Conservation (phyloP, 225 moss, liverwort and hornwort genomes). For the Straminergon stramineum region DNA sequence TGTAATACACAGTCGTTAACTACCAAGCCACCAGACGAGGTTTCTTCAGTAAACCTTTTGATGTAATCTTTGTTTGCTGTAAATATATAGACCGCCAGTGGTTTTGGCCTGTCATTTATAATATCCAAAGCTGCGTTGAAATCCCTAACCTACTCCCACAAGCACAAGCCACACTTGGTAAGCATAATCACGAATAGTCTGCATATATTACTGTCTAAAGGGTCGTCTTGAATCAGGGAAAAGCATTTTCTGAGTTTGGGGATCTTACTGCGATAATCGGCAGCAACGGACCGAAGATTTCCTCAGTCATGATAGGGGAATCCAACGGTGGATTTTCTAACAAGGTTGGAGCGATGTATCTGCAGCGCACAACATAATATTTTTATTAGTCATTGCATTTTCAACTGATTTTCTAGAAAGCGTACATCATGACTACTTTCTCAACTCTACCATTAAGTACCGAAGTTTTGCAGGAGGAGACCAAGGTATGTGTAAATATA, state of each 20-base stretch:
- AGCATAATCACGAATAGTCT: background rate
- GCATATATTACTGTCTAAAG: background rate
- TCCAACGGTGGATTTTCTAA: conserved; percentile 29
- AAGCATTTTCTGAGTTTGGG: background rate
- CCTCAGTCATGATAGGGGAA: conserved; percentile 43
- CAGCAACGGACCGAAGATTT: conserved; percentile 51
- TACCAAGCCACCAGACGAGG: conserved; percentile 61
- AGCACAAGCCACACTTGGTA: background rate
- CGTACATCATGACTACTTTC: background rate
- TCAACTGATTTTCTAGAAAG: background rate
- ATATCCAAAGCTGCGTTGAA: conserved; percentile 41
- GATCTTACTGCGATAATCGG: conserved; percentile 29
- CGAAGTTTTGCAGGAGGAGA: background rate
- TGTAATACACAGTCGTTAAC: conserved; percentile 66
- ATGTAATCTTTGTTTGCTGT: conserved; percentile 16
- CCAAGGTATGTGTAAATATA: background rate
- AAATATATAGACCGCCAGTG: conserved; percentile 65
- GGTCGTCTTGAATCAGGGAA: background rate
- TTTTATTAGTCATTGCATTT: background rate
- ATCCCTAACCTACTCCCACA: conserved; percentile 41
- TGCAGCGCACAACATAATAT: background rate
- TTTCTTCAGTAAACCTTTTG: conserved; percentile 44
- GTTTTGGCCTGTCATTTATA: conserved; percentile 51
- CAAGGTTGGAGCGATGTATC: conserved; percentile 44
- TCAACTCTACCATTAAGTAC: background rate